phyloP scores from a whole-genome alignment of 345 rosid species.

The Stellera chamaejasme region DNA sequence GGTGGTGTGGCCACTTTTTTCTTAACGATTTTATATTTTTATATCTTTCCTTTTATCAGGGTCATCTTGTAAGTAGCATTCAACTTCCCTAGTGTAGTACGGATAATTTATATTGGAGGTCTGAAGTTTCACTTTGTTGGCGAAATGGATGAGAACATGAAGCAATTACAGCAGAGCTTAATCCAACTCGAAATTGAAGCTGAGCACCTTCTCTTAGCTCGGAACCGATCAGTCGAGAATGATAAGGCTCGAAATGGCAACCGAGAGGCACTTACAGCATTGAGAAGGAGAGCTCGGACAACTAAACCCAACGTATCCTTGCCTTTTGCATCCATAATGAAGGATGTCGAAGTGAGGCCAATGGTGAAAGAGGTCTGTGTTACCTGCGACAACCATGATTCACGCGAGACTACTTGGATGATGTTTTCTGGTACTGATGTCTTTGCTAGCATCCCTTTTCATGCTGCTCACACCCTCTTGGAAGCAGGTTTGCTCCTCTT shows the following conservation, averaged over 20 bases:
- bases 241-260: constrained; percentile 68
- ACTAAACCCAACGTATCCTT: constrained; percentile 58
- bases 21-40: too few relatives aligned
- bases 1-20: too few relatives aligned
- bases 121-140: background rate
- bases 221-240: constrained; percentile 63
- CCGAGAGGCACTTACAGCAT: constrained; percentile 72
- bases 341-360: constrained; percentile 42
- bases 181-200: constrained; percentile 68
- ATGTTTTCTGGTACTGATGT: constrained; percentile 69
- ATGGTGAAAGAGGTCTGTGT: constrained; percentile 73
- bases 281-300: constrained; percentile 69
- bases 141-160: constrained; percentile 48
- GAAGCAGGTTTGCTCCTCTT: constrained; percentile 45
- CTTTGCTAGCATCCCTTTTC: constrained; percentile 66
- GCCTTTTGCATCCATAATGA: constrained; percentile 72
- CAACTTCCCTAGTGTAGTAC: too few relatives aligned
- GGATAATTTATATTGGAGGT: too few relatives aligned
- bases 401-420: constrained; percentile 72
- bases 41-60: too few relatives aligned
- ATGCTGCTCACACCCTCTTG: constrained; percentile 70
- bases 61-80: too few relatives aligned
- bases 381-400: constrained; percentile 67
- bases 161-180: constrained; percentile 34
- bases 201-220: constrained; percentile 53